Evolutionary conservation across 768 basidiomycete genomes (phyloP).

Genomic region (Mycena kentingensis): DNA sequence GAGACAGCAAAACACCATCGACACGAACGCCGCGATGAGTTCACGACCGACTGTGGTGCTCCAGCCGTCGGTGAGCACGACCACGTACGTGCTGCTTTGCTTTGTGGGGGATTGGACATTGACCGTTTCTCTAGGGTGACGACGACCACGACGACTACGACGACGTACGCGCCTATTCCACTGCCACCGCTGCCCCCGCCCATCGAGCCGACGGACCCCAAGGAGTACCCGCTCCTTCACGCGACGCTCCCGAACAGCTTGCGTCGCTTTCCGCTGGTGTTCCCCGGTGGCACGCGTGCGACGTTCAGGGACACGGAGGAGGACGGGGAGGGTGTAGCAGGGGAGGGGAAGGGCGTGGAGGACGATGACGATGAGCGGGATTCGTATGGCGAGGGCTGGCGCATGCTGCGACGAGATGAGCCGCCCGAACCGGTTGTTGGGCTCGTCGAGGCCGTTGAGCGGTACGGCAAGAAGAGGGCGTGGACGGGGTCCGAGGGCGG

Average conservation of each 20-base stretch:
- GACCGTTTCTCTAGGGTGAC: slow-evolving; percentile 61
- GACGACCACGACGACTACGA: slow-evolving; percentile 90
- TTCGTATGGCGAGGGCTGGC: slow-evolving; percentile 71
- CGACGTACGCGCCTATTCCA: slow-evolving; percentile 86
- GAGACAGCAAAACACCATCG: not conserved
- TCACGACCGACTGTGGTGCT: slow-evolving; percentile 70
- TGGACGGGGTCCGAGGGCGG: too few relatives aligned
- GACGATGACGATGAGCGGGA: slow-evolving; percentile 76
- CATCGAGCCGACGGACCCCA: slow-evolving; percentile 71
- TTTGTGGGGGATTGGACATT: slow-evolving; percentile 25
- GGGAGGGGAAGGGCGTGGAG: slow-evolving; percentile 58
- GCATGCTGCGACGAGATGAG: slow-evolving; percentile 71
- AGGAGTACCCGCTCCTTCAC: slow-evolving; percentile 76
- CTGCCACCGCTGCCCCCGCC: slow-evolving; percentile 75
- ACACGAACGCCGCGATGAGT: slow-evolving; percentile 50
- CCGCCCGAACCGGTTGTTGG: slow-evolving; percentile 58
- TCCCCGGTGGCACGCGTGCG: slow-evolving; percentile 79
- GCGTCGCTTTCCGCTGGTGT: slow-evolving; percentile 74
- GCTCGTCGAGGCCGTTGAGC: slow-evolving; percentile 79
- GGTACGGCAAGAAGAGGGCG: slow-evolving; percentile 79
- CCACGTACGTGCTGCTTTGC: slow-evolving; percentile 58
- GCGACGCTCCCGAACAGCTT: slow-evolving; percentile 73
- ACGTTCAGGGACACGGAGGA: slow-evolving; percentile 61
- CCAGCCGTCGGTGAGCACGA: slow-evolving; percentile 82
- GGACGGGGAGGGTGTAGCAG: slow-evolving; percentile 44